A percentile compares a stretch with the other conserved stretches of the same genome.
Evolutionary conservation across 768 basidiomycete species (phyloP).

Genomic region (Tricholoma terreum): DNA sequence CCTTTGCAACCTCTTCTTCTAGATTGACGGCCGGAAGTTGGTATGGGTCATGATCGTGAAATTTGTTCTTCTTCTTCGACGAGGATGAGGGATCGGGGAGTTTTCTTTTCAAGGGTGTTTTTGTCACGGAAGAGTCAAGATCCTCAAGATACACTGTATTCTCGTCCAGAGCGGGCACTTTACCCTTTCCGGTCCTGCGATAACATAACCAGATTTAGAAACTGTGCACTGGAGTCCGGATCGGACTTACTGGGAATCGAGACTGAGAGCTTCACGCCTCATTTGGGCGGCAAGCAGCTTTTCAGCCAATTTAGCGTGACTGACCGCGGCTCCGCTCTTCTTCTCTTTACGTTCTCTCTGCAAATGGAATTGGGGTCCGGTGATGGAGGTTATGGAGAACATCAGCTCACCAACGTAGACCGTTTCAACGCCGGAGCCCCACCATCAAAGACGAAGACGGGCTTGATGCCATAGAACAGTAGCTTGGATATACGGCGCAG

Average conservation of each 20-base stretch:
- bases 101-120: constrained; percentile 47
- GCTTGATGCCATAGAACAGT: constrained; percentile 95
- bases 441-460: constrained; percentile 98
- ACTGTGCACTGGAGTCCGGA: not conserved
- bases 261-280: constrained; percentile 79
- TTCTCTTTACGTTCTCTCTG: constrained; percentile 87
- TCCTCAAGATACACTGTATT: constrained; percentile 89
- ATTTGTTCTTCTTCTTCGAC: constrained; percentile 58
- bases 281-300: constrained; percentile 90
- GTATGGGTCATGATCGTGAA: constrained; percentile 87
- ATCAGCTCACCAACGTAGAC: constrained; percentile 70
- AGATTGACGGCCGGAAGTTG: constrained; percentile 82
- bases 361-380: not conserved
- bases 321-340: constrained; percentile 86
- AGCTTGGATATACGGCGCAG: constrained; percentile 90
- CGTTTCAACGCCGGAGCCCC: constrained; percentile 91
- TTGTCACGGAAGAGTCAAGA: constrained; percentile 51
- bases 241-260: constrained; percentile 4
- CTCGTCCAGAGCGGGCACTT: constrained; percentile 54
- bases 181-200: constrained; percentile 41
- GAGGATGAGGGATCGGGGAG: constrained; percentile 40
- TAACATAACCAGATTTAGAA: not conserved
- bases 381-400: not conserved
- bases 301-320: constrained; percentile 85
- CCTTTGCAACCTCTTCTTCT: constrained; percentile 58